Base-by-base conservation (phyloP, 1,139 yeast genomes). In the Hyphopichia fennica region DNA sequence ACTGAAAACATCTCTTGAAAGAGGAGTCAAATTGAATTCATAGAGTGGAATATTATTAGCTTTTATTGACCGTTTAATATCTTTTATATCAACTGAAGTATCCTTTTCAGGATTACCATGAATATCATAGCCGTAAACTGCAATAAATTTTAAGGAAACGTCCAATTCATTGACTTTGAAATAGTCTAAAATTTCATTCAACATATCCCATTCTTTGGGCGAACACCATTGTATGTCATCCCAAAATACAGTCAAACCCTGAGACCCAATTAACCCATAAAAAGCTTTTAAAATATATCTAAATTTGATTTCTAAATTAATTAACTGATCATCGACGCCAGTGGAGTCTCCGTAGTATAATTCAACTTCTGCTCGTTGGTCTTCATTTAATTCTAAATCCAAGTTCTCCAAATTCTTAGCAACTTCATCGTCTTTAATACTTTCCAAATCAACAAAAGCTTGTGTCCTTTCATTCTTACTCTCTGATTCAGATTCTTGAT, bases 201-300 rank as follows among this genome's bases (percentile, higher is more conserved):
- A 39, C 48, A 69, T 46, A 3, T 43, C 46, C 57, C 67, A 58
- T 45, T 69, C 73, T 17, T 54, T 58, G 13, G 49, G 49, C 0
- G 67, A 49, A 40, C 77, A 67, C 71, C 75, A 72, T 41, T 78
- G 80, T 27, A 75, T 54, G 54, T 78, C 81, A 50, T 78, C 82
- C 33, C 75, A 57, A 41, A 74, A 66, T 2, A 77, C 53, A 0
- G 81, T 75, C 40, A 77, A 55, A 1, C 79, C 80, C 19, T 65
- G 67, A 16, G 57, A 53, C 4, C 75, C 74, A 42, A 77, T 63
- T 8, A 78, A 52, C 22, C 70, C 65, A 43, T 69, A 71, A 32
- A 79, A 53, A 11, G 66, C 55, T 45, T 75, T 77, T 41, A 79
- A 62, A 15, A 74, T 64, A 43, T 67, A 71, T 44, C 76, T 64